These are phyloP conservation scores for Alternaria longipes DNA, from an alignment of 2,329 filamentous ascomycete species.

Conservation along the genomic window DNA sequence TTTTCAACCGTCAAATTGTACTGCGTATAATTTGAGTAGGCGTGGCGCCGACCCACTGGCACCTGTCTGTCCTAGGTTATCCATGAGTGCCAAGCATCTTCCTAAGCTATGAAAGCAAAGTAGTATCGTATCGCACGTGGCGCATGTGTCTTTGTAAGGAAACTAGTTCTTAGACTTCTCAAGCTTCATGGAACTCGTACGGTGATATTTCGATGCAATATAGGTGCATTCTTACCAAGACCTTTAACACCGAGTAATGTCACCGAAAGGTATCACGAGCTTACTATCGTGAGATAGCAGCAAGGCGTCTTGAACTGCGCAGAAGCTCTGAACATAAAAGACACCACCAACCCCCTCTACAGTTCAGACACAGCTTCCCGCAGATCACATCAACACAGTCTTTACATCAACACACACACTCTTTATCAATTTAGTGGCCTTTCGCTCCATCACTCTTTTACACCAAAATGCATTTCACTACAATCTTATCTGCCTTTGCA, in stretches of 20 bases:
- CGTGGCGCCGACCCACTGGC: not conserved
- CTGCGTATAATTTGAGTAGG: not conserved
- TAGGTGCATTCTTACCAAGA: not conserved
- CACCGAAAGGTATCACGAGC: not conserved
- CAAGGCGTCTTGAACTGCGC: not conserved
- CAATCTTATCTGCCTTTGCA: not conserved
- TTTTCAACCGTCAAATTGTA: not conserved
- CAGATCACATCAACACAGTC: not conserved
- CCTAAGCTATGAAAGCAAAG: not conserved
- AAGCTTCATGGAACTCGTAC: not conserved
- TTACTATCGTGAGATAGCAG: not conserved
- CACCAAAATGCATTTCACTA: not conserved
- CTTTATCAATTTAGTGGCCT: not conserved
- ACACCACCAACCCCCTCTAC: not conserved
- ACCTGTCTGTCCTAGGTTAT: not conserved
- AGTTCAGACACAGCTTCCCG: not conserved
- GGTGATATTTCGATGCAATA: not conserved
- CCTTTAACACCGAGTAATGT: not conserved
- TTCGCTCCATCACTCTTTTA: not conserved
- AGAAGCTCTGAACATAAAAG: not conserved
- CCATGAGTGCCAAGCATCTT: not conserved
- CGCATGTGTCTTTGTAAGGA: not conserved
- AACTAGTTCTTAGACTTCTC: not conserved
- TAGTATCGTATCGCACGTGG: not conserved
- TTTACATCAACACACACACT: not conserved